Base-by-base conservation (phyloP, 73 alveolate species). In the Paramecium primaurelia region DNA sequence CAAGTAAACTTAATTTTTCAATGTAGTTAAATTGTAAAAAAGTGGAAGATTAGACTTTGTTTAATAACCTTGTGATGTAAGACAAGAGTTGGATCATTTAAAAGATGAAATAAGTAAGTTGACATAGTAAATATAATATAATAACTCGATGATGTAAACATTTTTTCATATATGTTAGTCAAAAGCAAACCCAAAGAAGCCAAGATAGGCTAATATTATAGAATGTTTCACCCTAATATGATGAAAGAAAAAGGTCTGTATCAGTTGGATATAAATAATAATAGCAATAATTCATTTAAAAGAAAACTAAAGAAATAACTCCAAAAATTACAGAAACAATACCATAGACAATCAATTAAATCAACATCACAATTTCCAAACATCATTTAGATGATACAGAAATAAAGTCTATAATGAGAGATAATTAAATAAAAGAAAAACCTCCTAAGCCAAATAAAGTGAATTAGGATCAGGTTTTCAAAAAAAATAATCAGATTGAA, bases 301-400 rank as follows among this genome's bases (percentile, higher is more conserved):
- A 37, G 9, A 75, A 75, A 75, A 54, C 36, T 16, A 54, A 54
- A 75, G 88, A 75, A 40, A 75, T 75, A 22, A 75, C 88, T 3
- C 88, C 88, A 1, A 75, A 75, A 75, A 75, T 75, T 6, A 75
- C 88, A 10, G 88, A 75, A 37, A 75, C 60, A 4, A 75, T 75
- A 8, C 88, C 88, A n/a, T 75, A 75, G 25, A 36, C 58, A 1
- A 37, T 75, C 38, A 75, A 75, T 37, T 6, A 75, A 32, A 75
- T 75, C n/a, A 22, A 75, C 9, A 75, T 75, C 11, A 75, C 42
- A 0, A 75, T 75, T 18, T 75, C 58, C 9, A 75, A 75, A 26
- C 88, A 75, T 75, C 88, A 75, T 75, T 40, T 75, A 7, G 88
- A 75, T 75, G 88, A 75, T 37, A 75, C 88, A 34, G 88, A 75